These are phyloP conservation scores for Solanum habrochaites DNA, from an alignment of 257 asterid species.

Conservation along the genomic window DNA sequence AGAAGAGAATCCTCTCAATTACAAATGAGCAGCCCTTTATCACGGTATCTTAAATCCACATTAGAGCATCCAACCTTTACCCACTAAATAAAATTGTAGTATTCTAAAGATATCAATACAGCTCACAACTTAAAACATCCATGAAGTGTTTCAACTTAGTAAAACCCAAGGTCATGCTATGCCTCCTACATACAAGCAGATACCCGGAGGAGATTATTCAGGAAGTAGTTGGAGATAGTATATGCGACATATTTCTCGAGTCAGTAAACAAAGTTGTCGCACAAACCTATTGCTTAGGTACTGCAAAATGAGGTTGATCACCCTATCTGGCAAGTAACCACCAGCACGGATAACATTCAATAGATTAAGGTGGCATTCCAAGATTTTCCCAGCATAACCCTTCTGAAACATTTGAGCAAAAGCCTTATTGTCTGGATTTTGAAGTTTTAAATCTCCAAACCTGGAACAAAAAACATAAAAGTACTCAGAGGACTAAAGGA, in stretches of 20 bases:
- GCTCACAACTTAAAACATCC: neutral
- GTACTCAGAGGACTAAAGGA: neutral
- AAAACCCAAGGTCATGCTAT: neutral
- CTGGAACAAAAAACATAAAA: constrained; percentile 16
- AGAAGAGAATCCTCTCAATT: neutral
- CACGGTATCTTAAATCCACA: neutral
- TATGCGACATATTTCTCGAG: neutral
- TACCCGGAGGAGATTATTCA: neutral
- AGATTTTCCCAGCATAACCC: constrained; percentile 84
- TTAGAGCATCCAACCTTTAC: neutral
- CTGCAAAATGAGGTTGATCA: constrained; percentile 86
- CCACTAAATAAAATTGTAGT: neutral
- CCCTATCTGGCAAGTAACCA: constrained; percentile 95
- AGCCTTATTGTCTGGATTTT: constrained; percentile 85
- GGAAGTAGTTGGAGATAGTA: neutral
- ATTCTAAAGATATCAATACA: neutral
- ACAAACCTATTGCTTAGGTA: constrained; percentile 86
- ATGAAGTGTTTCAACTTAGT: neutral
- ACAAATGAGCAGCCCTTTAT: neutral
- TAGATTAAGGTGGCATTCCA: constrained; percentile 89
- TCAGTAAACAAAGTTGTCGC: neutral
- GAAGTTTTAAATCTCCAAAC: constrained; percentile 90
- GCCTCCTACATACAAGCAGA: neutral
- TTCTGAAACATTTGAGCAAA: constrained; percentile 98
- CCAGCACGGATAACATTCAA: constrained; percentile 78